These are phyloP conservation scores for Leishmania martiniquensis DNA, from an alignment of 208 protist species.

Conservation along the genomic window DNA sequence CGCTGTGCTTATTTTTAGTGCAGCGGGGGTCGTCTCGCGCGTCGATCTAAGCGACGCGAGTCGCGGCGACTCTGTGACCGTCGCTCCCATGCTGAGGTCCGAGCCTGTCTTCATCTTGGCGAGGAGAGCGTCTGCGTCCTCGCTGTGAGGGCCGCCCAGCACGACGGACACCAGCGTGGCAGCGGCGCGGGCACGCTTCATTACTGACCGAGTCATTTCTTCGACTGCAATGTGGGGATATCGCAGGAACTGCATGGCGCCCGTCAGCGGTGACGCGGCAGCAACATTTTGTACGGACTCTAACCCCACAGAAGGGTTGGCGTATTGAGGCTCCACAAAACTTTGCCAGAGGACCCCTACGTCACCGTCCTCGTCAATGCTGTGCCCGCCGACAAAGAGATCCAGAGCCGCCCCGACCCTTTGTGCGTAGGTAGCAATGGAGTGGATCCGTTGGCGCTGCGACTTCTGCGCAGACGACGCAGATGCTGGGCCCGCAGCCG, in stretches of 20 bases:
- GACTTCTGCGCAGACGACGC: neutral
- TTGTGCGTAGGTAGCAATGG: constrained; percentile 27
- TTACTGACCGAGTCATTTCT: neutral
- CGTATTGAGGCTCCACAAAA: neutral
- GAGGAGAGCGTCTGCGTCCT: constrained; percentile 11
- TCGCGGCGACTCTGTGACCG: neutral
- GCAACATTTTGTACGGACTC: neutral
- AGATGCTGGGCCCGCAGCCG: neutral
- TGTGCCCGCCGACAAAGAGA: constrained; percentile 3
- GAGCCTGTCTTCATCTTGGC: neutral
- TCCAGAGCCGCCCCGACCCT: constrained; percentile 30
- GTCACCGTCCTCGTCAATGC: neutral
- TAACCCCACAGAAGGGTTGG: neutral
- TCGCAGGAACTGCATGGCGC: constrained; percentile 10
- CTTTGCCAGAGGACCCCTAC: neutral
- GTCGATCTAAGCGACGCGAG: neutral
- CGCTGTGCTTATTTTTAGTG: neutral
- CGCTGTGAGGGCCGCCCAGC: constrained; percentile 6
- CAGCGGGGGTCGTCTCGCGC: neutral
- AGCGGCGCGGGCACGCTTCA: neutral
- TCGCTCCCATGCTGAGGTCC: neutral
- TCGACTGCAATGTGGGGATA: constrained; percentile 11
- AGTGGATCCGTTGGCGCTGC: constrained; percentile 16
- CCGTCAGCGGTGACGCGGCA: neutral
- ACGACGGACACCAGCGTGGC: constrained; percentile 15